Evolutionary conservation across 2,329 filamentous ascomycete genomes (phyloP).

Genomic region (Sphaerulina vaccinii): DNA sequence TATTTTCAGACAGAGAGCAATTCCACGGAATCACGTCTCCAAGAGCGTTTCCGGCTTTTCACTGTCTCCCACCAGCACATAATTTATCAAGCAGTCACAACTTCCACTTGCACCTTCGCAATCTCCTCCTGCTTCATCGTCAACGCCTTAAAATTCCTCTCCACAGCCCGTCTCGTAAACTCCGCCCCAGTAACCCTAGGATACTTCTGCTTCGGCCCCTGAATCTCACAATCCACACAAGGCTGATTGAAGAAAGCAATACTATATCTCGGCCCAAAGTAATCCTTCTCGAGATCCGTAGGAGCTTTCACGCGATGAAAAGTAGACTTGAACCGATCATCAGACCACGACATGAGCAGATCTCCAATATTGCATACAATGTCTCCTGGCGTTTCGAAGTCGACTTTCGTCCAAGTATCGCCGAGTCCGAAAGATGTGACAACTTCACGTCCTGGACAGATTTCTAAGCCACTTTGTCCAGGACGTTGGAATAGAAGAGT

Average conservation of each 20-base stretch:
- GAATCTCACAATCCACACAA: constrained; percentile 57
- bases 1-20: too few species aligned
- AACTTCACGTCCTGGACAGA: constrained; percentile 63
- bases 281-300: constrained; percentile 49
- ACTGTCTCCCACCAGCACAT: neutral
- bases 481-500: constrained; percentile 63
- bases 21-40: too few species aligned
- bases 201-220: constrained; percentile 63
- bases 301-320: constrained; percentile 65
- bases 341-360: constrained; percentile 65
- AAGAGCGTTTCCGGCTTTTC: neutral
- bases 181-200: constrained; percentile 59
- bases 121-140: constrained; percentile 9
- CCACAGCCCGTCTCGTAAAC: constrained; percentile 59
- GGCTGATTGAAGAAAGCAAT: constrained; percentile 68
- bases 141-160: constrained; percentile 49
- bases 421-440: constrained; percentile 59
- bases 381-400: constrained; percentile 52
- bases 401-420: constrained; percentile 64
- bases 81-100: too few species aligned
- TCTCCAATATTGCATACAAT: constrained; percentile 68
- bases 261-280: constrained; percentile 61
- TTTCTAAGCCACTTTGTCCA: constrained; percentile 62
- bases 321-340: constrained; percentile 66
- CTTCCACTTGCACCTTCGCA: neutral